Evolutionary conservation across 1,284 basidiomycete genomes (phyloP).

Genomic region (Fistulinella cinereoalba): DNA sequence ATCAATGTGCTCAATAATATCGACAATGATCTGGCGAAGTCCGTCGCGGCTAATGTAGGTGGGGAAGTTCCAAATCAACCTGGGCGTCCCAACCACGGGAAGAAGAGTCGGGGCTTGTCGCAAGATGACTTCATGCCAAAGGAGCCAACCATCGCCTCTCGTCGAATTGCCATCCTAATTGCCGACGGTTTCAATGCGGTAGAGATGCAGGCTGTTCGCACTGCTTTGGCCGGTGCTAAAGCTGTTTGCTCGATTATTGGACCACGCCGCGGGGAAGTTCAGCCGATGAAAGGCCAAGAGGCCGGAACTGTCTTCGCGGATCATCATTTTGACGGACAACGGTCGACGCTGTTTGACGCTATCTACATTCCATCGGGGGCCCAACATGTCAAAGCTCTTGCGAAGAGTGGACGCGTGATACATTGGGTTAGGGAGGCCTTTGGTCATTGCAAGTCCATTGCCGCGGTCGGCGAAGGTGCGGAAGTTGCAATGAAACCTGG

Average conservation of each 20-base stretch:
- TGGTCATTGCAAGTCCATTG: constrained; percentile 76
- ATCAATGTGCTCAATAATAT: constrained; percentile 66
- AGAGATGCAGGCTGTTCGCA: constrained; percentile 57
- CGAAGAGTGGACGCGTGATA: constrained; percentile 52
- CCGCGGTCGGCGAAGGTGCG: constrained; percentile 63
- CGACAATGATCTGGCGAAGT: constrained; percentile 64
- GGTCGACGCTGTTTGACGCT: constrained; percentile 80
- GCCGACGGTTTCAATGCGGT: constrained; percentile 68
- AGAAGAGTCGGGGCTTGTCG: constrained; percentile 53
- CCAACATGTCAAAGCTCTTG: constrained; percentile 51
- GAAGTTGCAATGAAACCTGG: background rate
- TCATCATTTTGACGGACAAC: constrained; percentile 72
- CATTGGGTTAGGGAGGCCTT: constrained; percentile 79
- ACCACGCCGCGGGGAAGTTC: constrained; percentile 60
- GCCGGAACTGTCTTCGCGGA: constrained; percentile 48
- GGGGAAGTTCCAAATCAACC: constrained; percentile 52
- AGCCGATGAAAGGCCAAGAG: constrained; percentile 37
- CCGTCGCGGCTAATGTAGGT: constrained; percentile 63
- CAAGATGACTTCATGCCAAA: constrained; percentile 58
- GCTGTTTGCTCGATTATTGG: constrained; percentile 69
- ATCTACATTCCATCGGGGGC: constrained; percentile 68
- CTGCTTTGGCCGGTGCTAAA: constrained; percentile 48
- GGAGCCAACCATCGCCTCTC: constrained; percentile 60
- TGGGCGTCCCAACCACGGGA: constrained; percentile 53
- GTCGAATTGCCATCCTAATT: constrained; percentile 72